A percentile compares a stretch with the other conserved stretches of the same genome.
Conservation (phyloP, 2,329 filamentous ascomycete genomes). For the Fusarium nurragi region DNA sequence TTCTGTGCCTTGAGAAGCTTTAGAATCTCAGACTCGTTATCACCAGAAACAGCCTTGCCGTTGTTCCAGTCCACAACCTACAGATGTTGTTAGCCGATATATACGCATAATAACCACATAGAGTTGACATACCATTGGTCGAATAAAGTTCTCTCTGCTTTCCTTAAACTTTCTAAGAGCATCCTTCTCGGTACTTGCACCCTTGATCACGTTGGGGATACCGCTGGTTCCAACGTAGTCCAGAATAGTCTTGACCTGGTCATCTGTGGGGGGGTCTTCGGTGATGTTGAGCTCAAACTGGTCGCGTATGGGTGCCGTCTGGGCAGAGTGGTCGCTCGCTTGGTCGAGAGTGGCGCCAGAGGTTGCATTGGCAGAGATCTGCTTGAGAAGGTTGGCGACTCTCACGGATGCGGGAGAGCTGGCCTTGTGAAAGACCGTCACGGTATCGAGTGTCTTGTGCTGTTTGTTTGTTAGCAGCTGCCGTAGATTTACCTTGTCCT, state of each 20-base stretch:
- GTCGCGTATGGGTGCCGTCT: constrained; percentile 63
- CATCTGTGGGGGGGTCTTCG: constrained; percentile 79
- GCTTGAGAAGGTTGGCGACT: constrained; percentile 80
- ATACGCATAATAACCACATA: background rate
- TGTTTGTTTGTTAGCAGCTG: constrained; percentile 49
- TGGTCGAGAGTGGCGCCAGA: constrained; percentile 78
- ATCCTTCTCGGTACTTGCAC: constrained; percentile 77
- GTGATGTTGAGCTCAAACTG: constrained; percentile 90
- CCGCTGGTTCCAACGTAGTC: constrained; percentile 77
- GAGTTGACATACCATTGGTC: constrained; percentile 73
- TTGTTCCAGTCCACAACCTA: constrained; percentile 91
- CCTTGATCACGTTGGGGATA: constrained; percentile 72
- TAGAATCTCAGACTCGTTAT: constrained; percentile 88
- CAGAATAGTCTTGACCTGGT: constrained; percentile 85
- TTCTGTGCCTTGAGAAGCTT: constrained; percentile 74
- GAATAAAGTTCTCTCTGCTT: constrained; percentile 72
- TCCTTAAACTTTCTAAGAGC: constrained; percentile 82
- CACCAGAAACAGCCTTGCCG: constrained; percentile 80
- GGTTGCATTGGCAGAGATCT: constrained; percentile 75
- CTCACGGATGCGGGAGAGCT: constrained; percentile 75
- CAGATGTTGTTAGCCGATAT: constrained; percentile 10
- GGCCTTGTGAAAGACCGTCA: constrained; percentile 95
- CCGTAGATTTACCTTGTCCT: background rate
- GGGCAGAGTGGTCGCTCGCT: constrained; percentile 75
- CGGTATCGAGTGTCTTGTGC: constrained; percentile 85